Evolutionary conservation across 2,329 filamentous ascomycete species (phyloP).

Genomic region (Verticillium nonalfalfae): DNA sequence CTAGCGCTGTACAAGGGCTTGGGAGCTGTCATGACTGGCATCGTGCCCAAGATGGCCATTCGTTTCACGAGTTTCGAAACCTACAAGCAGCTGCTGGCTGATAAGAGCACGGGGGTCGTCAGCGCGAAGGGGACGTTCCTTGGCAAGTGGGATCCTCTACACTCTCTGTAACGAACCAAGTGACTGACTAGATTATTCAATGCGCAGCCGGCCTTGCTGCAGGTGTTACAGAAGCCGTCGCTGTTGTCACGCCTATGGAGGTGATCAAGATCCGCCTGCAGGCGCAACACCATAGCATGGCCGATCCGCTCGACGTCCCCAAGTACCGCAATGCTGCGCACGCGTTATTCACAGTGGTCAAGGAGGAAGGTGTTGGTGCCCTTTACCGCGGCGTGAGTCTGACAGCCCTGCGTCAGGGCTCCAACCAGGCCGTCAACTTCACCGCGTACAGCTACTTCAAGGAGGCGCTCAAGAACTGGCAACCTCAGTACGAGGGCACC

Average conservation of each 20-base stretch:
- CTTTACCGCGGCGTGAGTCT: slow-evolving; percentile 91
- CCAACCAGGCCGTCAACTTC: slow-evolving; percentile 98
- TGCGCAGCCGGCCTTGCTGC: slow-evolving; percentile 71
- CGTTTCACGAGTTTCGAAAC: slow-evolving; percentile 95
- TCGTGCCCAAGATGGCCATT: slow-evolving; percentile 99
- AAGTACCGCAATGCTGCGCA: slow-evolving; percentile 95
- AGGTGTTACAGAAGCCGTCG: slow-evolving; percentile 92
- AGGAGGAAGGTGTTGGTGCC: slow-evolving; percentile 82
- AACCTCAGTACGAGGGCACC: slow-evolving; percentile 58
- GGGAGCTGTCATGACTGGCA: slow-evolving; percentile 92
- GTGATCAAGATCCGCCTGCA: slow-evolving; percentile 98
- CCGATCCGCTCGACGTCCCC: slow-evolving; percentile 89
- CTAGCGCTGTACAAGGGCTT: slow-evolving; percentile 95
- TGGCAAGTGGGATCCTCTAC: slow-evolving; percentile 13
- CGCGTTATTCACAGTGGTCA: slow-evolving; percentile 77
- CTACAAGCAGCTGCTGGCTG: slow-evolving; percentile 80
- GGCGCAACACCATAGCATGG: slow-evolving; percentile 96
- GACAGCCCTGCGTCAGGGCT: slow-evolving; percentile 88
- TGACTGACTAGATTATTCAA: not conserved
- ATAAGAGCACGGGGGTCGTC: slow-evolving; percentile 60
- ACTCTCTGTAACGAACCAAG: not conserved
- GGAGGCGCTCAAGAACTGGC: slow-evolving; percentile 63
- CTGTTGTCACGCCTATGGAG: slow-evolving; percentile 97
- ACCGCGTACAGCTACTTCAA: slow-evolving; percentile 96
- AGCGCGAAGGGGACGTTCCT: slow-evolving; percentile 63